These are phyloP conservation scores for Candida nonsorbophila DNA, from an alignment of 805 yeast genomes.

Conservation along the genomic window DNA sequence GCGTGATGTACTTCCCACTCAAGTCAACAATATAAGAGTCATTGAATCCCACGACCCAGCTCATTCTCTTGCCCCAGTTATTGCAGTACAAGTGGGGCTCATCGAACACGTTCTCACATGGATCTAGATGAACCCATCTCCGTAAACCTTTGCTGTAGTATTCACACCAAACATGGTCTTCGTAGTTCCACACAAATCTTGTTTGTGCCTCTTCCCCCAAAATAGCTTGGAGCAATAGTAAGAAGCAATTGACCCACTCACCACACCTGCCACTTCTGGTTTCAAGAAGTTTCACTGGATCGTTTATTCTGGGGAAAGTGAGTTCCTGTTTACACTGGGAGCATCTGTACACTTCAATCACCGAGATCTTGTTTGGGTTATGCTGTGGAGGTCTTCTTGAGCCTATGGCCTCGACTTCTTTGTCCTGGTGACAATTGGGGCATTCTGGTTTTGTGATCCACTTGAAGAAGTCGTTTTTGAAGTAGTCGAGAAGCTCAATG, in stretches of 20 bases:
- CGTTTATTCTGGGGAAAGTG: constrained; percentile 75
- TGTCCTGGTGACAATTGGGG: constrained; percentile 39
- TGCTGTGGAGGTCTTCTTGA: constrained; percentile 28
- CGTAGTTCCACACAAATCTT: constrained; percentile 80
- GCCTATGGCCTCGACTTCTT: constrained; percentile 33
- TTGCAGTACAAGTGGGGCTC: constrained; percentile 69
- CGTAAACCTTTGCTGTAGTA: constrained; percentile 55
- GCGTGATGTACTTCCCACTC: constrained; percentile 59
- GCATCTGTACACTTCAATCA: constrained; percentile 65
- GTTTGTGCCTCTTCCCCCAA: constrained; percentile 32
- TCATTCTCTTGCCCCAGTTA: constrained; percentile 95
- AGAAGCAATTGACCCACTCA: constrained; percentile 88
- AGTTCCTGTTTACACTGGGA: constrained; percentile 37
- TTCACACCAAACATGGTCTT: constrained; percentile 97
- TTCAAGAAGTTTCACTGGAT: constrained; percentile 55
- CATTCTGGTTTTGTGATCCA: constrained; percentile 81
- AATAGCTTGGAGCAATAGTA: constrained; percentile 62
- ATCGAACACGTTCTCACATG: constrained; percentile 84
- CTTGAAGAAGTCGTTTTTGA: constrained; percentile 69
- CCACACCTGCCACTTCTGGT: constrained; percentile 83
- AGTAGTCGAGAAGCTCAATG: constrained; percentile 33
- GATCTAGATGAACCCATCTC: constrained; percentile 85
- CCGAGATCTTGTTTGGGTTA: constrained; percentile 42
- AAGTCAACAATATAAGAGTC: constrained; percentile 64
- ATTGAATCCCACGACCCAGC: constrained; percentile 72